phyloP scores from a whole-genome alignment of 169 alveolate genomes.

The Hepatocystis sp. region DNA sequence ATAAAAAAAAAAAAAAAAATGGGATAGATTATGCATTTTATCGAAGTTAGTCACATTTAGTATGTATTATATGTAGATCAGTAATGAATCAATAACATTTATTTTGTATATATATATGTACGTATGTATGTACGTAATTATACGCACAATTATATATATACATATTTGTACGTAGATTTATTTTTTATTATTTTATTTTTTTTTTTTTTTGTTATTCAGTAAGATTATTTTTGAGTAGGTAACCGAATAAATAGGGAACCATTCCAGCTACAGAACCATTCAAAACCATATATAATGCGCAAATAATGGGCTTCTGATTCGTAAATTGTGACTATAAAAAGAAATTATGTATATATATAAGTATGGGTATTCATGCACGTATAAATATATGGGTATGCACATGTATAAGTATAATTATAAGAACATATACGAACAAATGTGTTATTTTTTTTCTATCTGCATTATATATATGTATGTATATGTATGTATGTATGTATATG shows the following conservation, averaged over 20 bases:
- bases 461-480: too few relatives aligned
- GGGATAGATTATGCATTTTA: too few relatives aligned
- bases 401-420: too few relatives aligned
- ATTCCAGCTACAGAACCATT: slow-evolving; percentile 88
- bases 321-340: slow-evolving; percentile 84
- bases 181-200: slow-evolving; percentile 7
- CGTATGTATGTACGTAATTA: background rate
- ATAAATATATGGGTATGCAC: background rate
- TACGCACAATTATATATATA: background rate
- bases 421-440: too few relatives aligned
- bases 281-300: slow-evolving; percentile 86
- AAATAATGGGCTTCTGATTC: slow-evolving; percentile 81
- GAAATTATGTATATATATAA: background rate
- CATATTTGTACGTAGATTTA: background rate
- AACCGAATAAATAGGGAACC: slow-evolving; percentile 86
- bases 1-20: too few relatives aligned
- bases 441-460: too few relatives aligned
- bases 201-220: slow-evolving; percentile 33
- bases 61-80: too few relatives aligned
- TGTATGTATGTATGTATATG: too few relatives aligned
- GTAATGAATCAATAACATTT: too few relatives aligned
- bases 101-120: slow-evolving; percentile 2
- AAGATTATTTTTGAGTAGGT: slow-evolving; percentile 76
- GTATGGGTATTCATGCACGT: background rate
- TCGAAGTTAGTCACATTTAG: too few relatives aligned